Evolutionary conservation across 2,329 filamentous ascomycete genomes (phyloP).

Genomic region (Raffaelea deltoideospora): DNA sequence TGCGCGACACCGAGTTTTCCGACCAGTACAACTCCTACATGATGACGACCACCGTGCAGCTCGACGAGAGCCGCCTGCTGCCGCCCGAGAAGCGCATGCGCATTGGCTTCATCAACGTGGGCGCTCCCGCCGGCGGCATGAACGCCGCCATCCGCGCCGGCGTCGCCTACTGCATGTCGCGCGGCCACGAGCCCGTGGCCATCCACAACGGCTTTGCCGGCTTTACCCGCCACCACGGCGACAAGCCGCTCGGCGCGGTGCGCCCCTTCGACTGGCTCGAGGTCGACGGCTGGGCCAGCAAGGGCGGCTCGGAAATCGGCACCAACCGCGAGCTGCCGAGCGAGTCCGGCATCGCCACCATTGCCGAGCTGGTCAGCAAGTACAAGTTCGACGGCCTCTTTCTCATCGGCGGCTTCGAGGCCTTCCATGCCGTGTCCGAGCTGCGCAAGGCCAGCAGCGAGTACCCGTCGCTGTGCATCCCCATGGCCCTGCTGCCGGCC

Average conservation of each 20-base stretch:
- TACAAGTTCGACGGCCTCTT: constrained; percentile 88
- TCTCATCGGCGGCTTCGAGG: constrained; percentile 88
- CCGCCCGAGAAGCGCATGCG: constrained; percentile 70
- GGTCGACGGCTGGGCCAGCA: constrained; percentile 88
- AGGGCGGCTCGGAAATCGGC: constrained; percentile 93
- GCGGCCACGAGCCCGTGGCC: constrained; percentile 83
- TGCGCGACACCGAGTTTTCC: constrained; percentile 84
- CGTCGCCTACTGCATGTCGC: constrained; percentile 79
- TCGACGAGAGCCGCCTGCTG: constrained; percentile 49
- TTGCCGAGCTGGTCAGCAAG: constrained; percentile 68
- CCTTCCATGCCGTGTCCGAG: constrained; percentile 82
- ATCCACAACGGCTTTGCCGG: constrained; percentile 97
- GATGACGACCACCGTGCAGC: constrained; percentile 73
- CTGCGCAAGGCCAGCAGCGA: constrained; percentile 64
- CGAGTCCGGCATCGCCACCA: constrained; percentile 68
- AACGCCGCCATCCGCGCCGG: constrained; percentile 90
- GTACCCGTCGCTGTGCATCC: constrained; percentile 80
- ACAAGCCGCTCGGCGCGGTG: constrained; percentile 68
- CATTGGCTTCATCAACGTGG: constrained; percentile 92
- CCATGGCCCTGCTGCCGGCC: constrained; percentile 81
- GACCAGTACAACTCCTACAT: constrained; percentile 86
- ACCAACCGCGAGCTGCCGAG: constrained; percentile 87
- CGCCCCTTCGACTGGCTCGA: constrained; percentile 84
- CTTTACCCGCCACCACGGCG: constrained; percentile 76
- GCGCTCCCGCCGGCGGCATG: constrained; percentile 93